Base-by-base conservation (phyloP, 352 stramenopile species). In the Phytophthora capsici region DNA sequence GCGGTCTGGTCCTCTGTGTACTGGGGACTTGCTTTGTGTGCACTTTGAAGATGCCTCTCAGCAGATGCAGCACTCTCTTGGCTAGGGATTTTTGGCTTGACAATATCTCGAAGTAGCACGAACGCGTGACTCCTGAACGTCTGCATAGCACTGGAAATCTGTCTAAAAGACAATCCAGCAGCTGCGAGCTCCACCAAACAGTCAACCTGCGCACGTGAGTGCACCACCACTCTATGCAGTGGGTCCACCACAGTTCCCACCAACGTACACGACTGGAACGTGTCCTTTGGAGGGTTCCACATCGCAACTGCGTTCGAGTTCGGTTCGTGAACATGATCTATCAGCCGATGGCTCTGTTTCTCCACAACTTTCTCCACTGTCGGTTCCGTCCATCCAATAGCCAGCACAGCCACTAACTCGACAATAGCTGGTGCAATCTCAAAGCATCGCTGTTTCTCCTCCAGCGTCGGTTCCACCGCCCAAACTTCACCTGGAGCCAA, bases 171-270 rank as follows among this genome's bases (percentile, higher is more conserved):
- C 22, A 80, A 19, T 10, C 72, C 71, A 1, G 63, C 61, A 45
- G 68, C 69, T 23, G 63, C 46, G 16, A 80, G 58, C 44, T 77
- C 64, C 53, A 72, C 72, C 32, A 75, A 36, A 23, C 65, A 71
- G 45, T 77, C 69, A 40, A 80, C 52, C 49, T 80, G 58, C 32
- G 69, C 53, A 20, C 68, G 63, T 4, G 65, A 77, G 52, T 63
- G 57, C 14, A 52, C 57, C 38, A 73, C 49, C 14, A 80, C 60
- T 6, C 65, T 68, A 32, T 75, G 72, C 26, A 75, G 10, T 0
- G 60, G 53, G 6, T 71, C 50, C n/a, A 58, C 45, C 2, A 64
- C 51, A 0, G 47, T 66, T 0, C 36, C 51, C 5, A 72, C 41
- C n/a, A 70, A 57, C 0, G 28, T 44, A 45, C 51, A 77, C 26